Conservation (phyloP, 495 filamentous ascomycete genomes). For the Penicillium bialowiezense region DNA sequence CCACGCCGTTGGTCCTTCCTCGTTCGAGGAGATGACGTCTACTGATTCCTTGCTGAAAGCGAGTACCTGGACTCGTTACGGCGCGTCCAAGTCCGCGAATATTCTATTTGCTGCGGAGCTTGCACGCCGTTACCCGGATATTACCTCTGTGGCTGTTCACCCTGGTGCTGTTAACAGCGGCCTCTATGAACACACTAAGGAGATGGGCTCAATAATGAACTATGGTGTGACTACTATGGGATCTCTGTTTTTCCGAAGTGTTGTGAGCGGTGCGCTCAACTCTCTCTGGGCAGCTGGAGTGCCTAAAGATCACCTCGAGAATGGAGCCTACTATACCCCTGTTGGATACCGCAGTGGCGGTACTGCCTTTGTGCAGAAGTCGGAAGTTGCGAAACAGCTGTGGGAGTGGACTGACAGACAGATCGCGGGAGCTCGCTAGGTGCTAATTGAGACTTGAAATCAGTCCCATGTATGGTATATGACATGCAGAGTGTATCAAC, state of each 20-base stretch:
- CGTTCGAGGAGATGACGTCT: slow-evolving; percentile 47
- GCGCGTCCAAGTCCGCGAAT: slow-evolving; percentile 67
- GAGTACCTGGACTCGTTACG: slow-evolving; percentile 53
- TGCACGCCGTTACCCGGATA: slow-evolving; percentile 52
- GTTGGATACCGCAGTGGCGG: slow-evolving; percentile 43
- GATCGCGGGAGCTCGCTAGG: slow-evolving; percentile 24
- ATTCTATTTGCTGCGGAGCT: slow-evolving; percentile 62
- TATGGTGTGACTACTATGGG: slow-evolving; percentile 16
- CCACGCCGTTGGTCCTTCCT: slow-evolving; percentile 49
- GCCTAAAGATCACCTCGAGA: slow-evolving; percentile 32
- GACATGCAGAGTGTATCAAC: not conserved
- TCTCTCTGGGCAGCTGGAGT: slow-evolving; percentile 57
- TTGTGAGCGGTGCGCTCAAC: slow-evolving; percentile 51
- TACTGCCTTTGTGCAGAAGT: slow-evolving; percentile 40
- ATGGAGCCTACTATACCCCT: slow-evolving; percentile 58
- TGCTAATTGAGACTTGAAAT: not conserved
- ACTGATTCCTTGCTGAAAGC: slow-evolving; percentile 33
- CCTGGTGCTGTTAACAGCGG: slow-evolving; percentile 64
- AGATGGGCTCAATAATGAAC: slow-evolving; percentile 24
- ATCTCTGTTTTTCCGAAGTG: slow-evolving; percentile 26
- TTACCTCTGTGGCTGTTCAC: slow-evolving; percentile 58
- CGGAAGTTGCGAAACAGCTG: slow-evolving; percentile 46
- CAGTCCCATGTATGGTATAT: not conserved
- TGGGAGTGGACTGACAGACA: slow-evolving; percentile 65
- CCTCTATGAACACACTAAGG: slow-evolving; percentile 37